phyloP scores from a whole-genome alignment of 129 eudicot species.

The Centella asiatica region DNA sequence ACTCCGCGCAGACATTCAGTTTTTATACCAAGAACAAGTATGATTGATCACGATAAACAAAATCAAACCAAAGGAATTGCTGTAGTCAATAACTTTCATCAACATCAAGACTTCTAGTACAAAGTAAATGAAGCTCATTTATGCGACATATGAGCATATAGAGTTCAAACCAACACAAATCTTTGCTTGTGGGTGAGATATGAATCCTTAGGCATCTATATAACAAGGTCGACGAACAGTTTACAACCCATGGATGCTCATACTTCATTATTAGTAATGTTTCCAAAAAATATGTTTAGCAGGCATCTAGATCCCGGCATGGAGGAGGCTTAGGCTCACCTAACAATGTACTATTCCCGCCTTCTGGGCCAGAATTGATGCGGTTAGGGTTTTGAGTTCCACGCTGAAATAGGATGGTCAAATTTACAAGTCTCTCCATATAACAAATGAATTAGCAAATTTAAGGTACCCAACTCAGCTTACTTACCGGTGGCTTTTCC shows the following conservation, averaged over 20 bases:
- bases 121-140: slow-evolving; percentile 1
- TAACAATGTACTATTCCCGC: slow-evolving; percentile 79
- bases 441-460: neutral
- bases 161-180: slow-evolving; percentile 16
- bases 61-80: neutral
- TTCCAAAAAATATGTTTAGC: slow-evolving; percentile 36
- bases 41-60: neutral
- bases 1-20: too few species aligned
- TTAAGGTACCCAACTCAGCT: slow-evolving; percentile 1
- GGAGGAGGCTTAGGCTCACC: slow-evolving; percentile 96
- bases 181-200: neutral
- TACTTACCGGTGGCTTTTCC: slow-evolving; percentile 94
- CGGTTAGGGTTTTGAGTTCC: slow-evolving; percentile 89
- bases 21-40: neutral
- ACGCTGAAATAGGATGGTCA: slow-evolving; percentile 37
- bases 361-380: slow-evolving; percentile 80
- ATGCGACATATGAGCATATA: neutral
- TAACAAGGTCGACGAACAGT: slow-evolving; percentile 28
- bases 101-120: neutral
- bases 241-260: slow-evolving; percentile 20
- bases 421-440: neutral
- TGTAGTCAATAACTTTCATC: neutral
- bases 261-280: slow-evolving; percentile 38
- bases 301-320: slow-evolving; percentile 94
- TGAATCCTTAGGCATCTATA: slow-evolving; percentile 16